These are phyloP conservation scores for Coniella lustricola DNA, from an alignment of 2,329 filamentous ascomycete species.

Conservation along the genomic window DNA sequence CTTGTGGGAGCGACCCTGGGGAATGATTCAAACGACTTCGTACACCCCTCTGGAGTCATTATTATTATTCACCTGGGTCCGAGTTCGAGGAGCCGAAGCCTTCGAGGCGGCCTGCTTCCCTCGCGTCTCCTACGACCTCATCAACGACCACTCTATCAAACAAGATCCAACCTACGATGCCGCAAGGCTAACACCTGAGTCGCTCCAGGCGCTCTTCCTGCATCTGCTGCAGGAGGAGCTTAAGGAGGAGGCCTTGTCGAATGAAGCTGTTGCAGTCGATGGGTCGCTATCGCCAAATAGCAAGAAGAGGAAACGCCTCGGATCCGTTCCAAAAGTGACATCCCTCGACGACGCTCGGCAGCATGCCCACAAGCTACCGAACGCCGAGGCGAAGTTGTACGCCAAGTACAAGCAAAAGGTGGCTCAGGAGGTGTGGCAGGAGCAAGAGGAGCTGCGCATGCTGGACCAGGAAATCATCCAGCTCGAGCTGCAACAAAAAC, in stretches of 20 bases:
- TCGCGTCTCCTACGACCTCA: constrained; percentile 52
- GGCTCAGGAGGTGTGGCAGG: constrained; percentile 63
- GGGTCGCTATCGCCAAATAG: constrained; percentile 47
- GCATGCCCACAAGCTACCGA: constrained; percentile 61
- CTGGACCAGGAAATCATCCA: constrained; percentile 62
- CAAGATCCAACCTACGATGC: constrained; percentile 66
- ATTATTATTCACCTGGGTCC: constrained; percentile 27
- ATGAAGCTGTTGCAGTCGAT: constrained; percentile 32
- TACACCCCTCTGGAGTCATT: constrained; percentile 31
- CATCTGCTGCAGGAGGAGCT: constrained; percentile 66
- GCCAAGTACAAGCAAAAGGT: constrained; percentile 63
- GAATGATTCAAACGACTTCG: constrained; percentile 27
- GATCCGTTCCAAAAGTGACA: constrained; percentile 47
- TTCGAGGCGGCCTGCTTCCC: constrained; percentile 26
- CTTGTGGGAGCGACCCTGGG: constrained; percentile 28
- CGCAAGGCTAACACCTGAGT: constrained; percentile 66
- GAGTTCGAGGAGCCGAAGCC: constrained; percentile 24
- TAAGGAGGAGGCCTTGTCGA: constrained; percentile 12
- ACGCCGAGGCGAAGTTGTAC: constrained; percentile 68
- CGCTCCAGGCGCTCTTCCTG: constrained; percentile 72
- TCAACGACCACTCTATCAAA: constrained; percentile 65
- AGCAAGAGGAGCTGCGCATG: constrained; percentile 60
- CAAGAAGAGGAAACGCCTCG: constrained; percentile 69
- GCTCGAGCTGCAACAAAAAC: constrained; percentile 46
- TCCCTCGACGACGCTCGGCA: constrained; percentile 60